Conservation (phyloP, 768 basidiomycete species). For the Suillus plorans region DNA sequence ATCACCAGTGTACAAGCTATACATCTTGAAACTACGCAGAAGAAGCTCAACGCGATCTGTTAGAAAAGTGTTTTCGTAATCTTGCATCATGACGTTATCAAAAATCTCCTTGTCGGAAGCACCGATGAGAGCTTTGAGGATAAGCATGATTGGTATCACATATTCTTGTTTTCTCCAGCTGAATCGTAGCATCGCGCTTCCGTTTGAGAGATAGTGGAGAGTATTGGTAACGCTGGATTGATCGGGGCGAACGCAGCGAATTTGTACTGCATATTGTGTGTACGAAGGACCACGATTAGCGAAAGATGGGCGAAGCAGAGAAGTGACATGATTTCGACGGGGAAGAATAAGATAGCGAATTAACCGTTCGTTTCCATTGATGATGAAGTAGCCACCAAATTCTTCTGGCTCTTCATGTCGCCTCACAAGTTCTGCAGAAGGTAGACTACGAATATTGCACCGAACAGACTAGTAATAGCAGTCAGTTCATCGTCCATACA, state of each 20-base stretch:
- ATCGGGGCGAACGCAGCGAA: conserved; percentile 91
- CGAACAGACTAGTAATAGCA: conserved; percentile 65
- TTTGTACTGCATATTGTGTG: conserved; percentile 91
- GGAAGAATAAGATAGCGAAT: conserved; percentile 97
- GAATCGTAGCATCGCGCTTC: conserved; percentile 95
- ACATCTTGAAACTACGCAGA: conserved; percentile 93
- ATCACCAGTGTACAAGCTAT: conserved; percentile 80
- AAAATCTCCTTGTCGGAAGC: conserved; percentile 97
- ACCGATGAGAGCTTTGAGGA: conserved; percentile 89
- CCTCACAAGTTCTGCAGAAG: conserved; percentile 82
- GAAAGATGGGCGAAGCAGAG: conserved; percentile 89
- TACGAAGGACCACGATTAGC: conserved; percentile 92
- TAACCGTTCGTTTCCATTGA: conserved; percentile 98
- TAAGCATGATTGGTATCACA: conserved; percentile 94
- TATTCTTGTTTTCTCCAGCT: conserved; percentile 98
- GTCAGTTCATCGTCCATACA: conserved; percentile 6
- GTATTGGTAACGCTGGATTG: conserved; percentile 93
- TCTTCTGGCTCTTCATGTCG: conserved; percentile 97
- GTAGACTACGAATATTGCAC: conserved; percentile 86
- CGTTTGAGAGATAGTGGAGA: conserved; percentile 96
- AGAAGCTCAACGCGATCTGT: conserved; percentile 96
- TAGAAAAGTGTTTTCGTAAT: conserved; percentile 95
- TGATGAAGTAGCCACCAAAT: conserved; percentile 97
- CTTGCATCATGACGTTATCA: conserved; percentile 94
- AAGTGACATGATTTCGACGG: conserved; percentile 92